Evolutionary conservation across 1,284 basidiomycete species (phyloP).

Genomic region (Puccinia novopanici): DNA sequence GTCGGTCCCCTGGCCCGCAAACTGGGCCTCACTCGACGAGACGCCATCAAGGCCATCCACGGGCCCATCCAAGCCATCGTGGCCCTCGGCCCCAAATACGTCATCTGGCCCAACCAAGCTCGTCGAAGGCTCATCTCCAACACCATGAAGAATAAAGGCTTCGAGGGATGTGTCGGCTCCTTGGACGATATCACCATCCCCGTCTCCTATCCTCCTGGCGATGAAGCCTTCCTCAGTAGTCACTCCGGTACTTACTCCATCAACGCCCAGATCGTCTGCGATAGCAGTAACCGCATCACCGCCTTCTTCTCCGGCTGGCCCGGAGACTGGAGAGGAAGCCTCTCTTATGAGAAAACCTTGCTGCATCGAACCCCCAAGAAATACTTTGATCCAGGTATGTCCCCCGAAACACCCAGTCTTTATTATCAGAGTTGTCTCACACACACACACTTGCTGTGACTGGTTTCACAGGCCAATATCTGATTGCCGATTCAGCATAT

Average conservation of each 20-base stretch:
- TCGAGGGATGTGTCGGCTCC: slow-evolving; percentile 16
- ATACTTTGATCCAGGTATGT: slow-evolving; percentile 28
- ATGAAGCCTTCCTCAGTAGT: neutral
- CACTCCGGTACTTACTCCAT: neutral
- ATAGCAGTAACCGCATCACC: slow-evolving; percentile 23
- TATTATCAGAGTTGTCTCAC: neutral
- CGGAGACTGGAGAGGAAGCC: slow-evolving; percentile 7
- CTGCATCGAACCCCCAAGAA: slow-evolving; percentile 2
- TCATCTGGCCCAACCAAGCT: slow-evolving; percentile 4
- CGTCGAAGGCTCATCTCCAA: slow-evolving; percentile 5
- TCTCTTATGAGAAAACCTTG: slow-evolving; percentile 1
- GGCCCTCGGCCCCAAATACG: neutral
- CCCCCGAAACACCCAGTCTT: too few species aligned
- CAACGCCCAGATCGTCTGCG: slow-evolving; percentile 33
- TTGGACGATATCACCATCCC: slow-evolving; percentile 7
- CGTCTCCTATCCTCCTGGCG: neutral
- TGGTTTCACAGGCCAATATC: slow-evolving; percentile 12
- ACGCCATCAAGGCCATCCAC: neutral
- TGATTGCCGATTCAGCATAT: slow-evolving; percentile 34
- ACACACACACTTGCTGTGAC: neutral
- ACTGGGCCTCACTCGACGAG: neutral
- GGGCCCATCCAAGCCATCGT: slow-evolving; percentile 8
- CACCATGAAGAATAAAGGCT: slow-evolving; percentile 10
- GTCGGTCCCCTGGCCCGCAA: neutral
- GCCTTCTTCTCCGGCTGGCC: slow-evolving; percentile 26